Evolutionary conservation across 1,284 basidiomycete species (phyloP), one percentile per base, ranked within the genome.

Genomic region (Pterula multifida): DNA sequence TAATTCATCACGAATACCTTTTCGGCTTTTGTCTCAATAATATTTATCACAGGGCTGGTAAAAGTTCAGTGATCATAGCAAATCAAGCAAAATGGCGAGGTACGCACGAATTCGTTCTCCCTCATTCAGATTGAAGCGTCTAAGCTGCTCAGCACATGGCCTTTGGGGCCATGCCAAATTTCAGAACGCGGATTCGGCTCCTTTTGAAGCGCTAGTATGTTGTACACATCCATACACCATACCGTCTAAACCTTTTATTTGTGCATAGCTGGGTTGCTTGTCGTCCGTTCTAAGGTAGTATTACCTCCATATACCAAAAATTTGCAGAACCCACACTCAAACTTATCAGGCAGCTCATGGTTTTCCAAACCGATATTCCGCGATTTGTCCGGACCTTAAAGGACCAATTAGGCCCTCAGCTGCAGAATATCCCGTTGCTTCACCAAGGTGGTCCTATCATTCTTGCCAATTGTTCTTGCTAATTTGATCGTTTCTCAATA

Each of bases 131-230:
- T 49, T 23, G 32, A 52, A 3, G 50, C 45, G 47, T 36, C 47
- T 55, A 17, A 50, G 51, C 49, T 45, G 12, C 26, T 3, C 50
- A 82, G 80, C 78, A 15, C 79, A 83, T 55, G 82, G 82, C 2
- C 68, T 84, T 12, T 85, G 81, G 79, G 82, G 81, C 15, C 79
- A 84, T 55, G 81, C 81, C 2, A 84, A 82, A 61, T 85, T 85
- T 54, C 76, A 81, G 55, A 73, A 67, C 48, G 68, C 70, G 3
- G 75, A 81, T 53, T 73, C 78, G 2, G 78, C 79, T 2, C 82
- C 82, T 6, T 85, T 84, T 57, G 70, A 78, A 12, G 78, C 79
- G 1, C 59, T 84, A 56, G 79, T 81, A 57, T 58, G 72, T 60
- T n/a, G 1, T 15, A 28, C 53, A n/a, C n/a, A n/a, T n/a, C n/a